Percentiles rank a stretch among this genome's conserved stretches.
phyloP scores from a whole-genome alignment of 352 stramenopile species.

The Blastocystis sp. region DNA sequence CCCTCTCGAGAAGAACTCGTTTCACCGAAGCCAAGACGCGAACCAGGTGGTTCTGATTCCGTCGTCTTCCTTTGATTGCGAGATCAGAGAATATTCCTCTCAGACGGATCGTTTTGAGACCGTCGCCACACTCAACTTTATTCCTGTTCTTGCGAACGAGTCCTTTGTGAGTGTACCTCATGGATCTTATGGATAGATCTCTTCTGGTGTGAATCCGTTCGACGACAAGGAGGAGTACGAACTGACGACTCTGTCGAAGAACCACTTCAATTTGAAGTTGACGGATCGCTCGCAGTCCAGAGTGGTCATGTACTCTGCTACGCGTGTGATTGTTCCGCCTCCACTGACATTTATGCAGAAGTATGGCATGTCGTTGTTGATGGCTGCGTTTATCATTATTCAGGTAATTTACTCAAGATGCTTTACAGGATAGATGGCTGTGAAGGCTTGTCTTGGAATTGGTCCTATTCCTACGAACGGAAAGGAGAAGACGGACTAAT shows the following conservation, averaged over 20 bases:
- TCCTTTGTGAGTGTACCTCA: background rate
- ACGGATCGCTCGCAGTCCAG: background rate
- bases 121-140: background rate
- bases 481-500: background rate
- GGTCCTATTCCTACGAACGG: background rate
- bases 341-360: slow-evolving; percentile 36
- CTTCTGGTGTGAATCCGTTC: background rate
- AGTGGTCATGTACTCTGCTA: background rate
- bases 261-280: slow-evolving; percentile 38
- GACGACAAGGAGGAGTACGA: background rate
- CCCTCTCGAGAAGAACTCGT: background rate
- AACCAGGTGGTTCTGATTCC: slow-evolving; percentile 1
- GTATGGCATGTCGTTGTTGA: slow-evolving; percentile 36
- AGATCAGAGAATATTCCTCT: background rate
- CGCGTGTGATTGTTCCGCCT: slow-evolving; percentile 30
- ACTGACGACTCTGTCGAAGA: background rate
- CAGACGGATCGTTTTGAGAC: background rate
- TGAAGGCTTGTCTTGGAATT: background rate
- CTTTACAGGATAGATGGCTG: background rate
- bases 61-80: background rate
- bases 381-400: slow-evolving; percentile 10
- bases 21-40: background rate
- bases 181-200: background rate
- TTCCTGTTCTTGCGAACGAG: background rate
- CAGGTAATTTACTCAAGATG: background rate